phyloP scores from a whole-genome alignment of 139 green algal genomes.

The Yamagishiella unicocca region DNA sequence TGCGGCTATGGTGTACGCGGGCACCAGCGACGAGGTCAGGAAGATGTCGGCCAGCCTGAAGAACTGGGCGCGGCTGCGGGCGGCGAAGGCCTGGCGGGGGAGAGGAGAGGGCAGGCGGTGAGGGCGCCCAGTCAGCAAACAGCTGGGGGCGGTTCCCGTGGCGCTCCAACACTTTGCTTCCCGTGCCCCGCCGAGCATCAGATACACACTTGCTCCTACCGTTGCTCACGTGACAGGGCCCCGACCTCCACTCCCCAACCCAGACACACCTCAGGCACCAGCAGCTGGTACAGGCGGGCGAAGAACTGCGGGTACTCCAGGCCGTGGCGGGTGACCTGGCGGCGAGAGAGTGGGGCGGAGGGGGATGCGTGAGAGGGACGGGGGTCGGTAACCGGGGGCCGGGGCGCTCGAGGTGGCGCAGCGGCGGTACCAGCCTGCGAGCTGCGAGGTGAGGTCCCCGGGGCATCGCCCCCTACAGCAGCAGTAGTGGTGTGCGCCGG shows the following conservation, averaged over 20 bases:
- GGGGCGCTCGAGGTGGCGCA: too few species aligned
- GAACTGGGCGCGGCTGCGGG: constrained; percentile 45
- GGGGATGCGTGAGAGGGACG: not conserved
- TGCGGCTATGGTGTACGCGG: constrained; percentile 94
- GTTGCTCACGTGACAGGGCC: too few species aligned
- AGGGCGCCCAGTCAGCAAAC: too few species aligned
- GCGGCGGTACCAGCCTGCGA: too few species aligned
- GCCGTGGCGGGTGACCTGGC: constrained; percentile 79
- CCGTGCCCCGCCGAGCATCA: too few species aligned
- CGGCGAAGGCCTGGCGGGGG: constrained; percentile 33
- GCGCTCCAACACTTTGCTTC: too few species aligned
- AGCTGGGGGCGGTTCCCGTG: too few species aligned
- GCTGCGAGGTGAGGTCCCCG: too few species aligned
- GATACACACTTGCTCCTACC: too few species aligned
- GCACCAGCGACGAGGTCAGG: constrained; percentile 90
- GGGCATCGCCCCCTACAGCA: too few species aligned
- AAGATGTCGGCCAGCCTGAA: constrained; percentile 94
- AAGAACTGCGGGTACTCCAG: constrained; percentile 96
- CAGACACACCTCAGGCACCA: constrained; percentile 64
- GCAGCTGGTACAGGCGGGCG: constrained; percentile 81
- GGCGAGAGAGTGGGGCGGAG: not conserved
- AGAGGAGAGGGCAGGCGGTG: not conserved
- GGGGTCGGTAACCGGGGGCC: too few species aligned
- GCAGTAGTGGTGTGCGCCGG: too few species aligned
- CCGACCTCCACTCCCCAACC: not conserved